These are phyloP conservation scores for Atkinsonella texensis DNA, from an alignment of 2,329 filamentous ascomycete genomes.

Conservation along the genomic window DNA sequence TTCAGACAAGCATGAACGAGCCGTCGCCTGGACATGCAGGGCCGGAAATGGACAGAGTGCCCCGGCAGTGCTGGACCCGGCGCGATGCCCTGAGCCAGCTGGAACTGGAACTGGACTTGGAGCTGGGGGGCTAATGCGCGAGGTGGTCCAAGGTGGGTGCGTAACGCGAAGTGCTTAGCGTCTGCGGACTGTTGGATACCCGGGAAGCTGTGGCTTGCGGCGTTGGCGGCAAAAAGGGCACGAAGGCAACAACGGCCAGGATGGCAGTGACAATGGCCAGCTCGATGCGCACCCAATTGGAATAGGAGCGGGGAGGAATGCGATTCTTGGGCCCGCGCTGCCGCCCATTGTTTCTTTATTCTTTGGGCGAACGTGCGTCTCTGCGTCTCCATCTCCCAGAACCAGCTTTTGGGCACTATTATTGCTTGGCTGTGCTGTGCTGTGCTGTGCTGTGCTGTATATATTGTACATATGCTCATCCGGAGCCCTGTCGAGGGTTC, in stretches of 20 bases:
- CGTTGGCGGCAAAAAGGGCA: conserved; percentile 1
- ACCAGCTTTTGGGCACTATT: not conserved
- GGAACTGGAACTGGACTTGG: no score
- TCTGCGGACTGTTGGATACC: conserved; percentile 5
- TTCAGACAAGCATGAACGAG: conserved; percentile 2
- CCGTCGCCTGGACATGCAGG: not conserved
- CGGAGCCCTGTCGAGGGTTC: not conserved
- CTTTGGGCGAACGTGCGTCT: not conserved
- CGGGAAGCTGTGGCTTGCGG: conserved; percentile 2
- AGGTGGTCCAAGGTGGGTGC: conserved; percentile 1
- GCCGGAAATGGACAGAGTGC: conserved; percentile 2
- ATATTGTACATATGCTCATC: not conserved
- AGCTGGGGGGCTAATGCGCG: not conserved
- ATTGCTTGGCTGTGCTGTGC: not conserved
- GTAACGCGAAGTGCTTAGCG: conserved; percentile 4
- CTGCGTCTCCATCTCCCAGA: not conserved
- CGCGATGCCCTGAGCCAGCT: not conserved
- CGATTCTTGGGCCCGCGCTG: not conserved
- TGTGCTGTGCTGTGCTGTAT: no score
- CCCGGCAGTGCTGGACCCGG: not conserved
- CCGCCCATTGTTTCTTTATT: not conserved
- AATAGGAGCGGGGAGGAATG: conserved; percentile 1
- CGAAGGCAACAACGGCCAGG: conserved; percentile 4
- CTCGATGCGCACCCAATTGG: conserved; percentile 4
- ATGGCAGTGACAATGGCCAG: not conserved